Base-by-base conservation (phyloP, 371 early-diverging fungal species). In the Mortierella sp. region DNA sequence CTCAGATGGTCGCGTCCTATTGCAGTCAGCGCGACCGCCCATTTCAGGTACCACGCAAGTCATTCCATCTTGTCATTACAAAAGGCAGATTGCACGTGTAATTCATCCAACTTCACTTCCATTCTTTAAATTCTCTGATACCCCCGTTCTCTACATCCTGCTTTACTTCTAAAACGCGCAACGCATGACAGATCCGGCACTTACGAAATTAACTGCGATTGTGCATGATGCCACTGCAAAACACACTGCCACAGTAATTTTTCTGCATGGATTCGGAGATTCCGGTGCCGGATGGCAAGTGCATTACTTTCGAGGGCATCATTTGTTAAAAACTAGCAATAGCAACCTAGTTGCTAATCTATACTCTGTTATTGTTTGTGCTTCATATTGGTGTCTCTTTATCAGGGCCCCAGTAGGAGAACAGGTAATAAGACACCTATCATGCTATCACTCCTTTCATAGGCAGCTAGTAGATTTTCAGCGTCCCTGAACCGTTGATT, bases 241-340 rank as follows among this genome's bases (percentile, higher is more conserved):
- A 24, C 94, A 94, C 72, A 90, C 92, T 1, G 94, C 93, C 12
- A 89, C 92, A 7, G 87, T 94, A 6, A 79, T 94, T 52, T 92
- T 90, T 78, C 47, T 90, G 17, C 94, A 94, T 63, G 91, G 90
- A 6, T 82, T 90, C 9, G 93, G 93, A 32, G 93, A 91, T 68
- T 78, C 81, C 57, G 90, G 90, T 17, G 66, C 86, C 32, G 89
- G 90, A 6, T 93, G 91, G 90, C 68, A 62, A 28, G 21, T 2
- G 27, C 15, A 7, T n/a, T 9, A 32, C 49, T 6, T 6, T 31
- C 19, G 26, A 23, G 3, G 24, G 8, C 7, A 4, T 24, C 14
- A 23, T 12, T 21, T 14, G 31, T 19, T 27, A 28, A 34, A 31
- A 28, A 31, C 21, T 31, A 24, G 7, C 8, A 3, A 9, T 39